These are phyloP conservation scores for Halophytophthora polymorphica DNA, from an alignment of 352 stramenopile species.

Conservation along the genomic window DNA sequence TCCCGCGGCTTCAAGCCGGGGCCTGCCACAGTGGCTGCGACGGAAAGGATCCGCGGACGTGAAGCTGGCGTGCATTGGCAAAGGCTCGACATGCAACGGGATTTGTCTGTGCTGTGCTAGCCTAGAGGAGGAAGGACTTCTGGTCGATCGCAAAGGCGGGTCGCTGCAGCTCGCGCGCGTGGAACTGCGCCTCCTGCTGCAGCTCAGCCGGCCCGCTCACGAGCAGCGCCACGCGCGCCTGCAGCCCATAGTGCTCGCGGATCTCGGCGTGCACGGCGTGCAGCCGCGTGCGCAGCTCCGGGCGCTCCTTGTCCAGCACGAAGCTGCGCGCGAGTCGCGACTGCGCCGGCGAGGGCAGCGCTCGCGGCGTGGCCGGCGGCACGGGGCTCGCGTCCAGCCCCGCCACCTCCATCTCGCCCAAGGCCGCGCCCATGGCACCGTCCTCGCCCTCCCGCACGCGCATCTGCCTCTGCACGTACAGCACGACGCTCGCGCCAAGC, in stretches of 20 bases:
- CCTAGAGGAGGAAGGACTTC: conserved; percentile 52
- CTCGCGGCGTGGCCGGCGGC: conserved; percentile 34
- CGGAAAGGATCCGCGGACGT: too few species aligned
- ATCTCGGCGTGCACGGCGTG: conserved; percentile 41
- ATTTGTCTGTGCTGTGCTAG: background rate
- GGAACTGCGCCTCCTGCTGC: conserved; percentile 27
- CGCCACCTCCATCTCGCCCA: conserved; percentile 40
- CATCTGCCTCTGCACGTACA: conserved; percentile 11
- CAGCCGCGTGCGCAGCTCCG: conserved; percentile 32
- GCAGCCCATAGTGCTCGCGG: conserved; percentile 43
- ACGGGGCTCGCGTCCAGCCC: conserved; percentile 27
- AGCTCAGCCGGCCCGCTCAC: conserved; percentile 43
- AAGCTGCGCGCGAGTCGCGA: conserved; percentile 33
- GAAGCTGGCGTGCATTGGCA: too few species aligned
- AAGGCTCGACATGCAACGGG: too few species aligned
- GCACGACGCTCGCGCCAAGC: conserved; percentile 23
- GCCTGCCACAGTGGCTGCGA: too few species aligned
- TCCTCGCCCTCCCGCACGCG: conserved; percentile 11
- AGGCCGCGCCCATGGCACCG: conserved; percentile 19
- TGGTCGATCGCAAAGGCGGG: conserved; percentile 37
- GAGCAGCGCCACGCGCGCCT: conserved; percentile 36
- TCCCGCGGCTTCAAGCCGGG: too few species aligned
- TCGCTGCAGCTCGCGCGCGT: conserved; percentile 27
- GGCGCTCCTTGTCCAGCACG: conserved; percentile 33
- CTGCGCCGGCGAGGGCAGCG: conserved; percentile 22